Evolutionary conservation across 371 early-diverging fungal species (phyloP).

Genomic region (Mortierella sp.): DNA sequence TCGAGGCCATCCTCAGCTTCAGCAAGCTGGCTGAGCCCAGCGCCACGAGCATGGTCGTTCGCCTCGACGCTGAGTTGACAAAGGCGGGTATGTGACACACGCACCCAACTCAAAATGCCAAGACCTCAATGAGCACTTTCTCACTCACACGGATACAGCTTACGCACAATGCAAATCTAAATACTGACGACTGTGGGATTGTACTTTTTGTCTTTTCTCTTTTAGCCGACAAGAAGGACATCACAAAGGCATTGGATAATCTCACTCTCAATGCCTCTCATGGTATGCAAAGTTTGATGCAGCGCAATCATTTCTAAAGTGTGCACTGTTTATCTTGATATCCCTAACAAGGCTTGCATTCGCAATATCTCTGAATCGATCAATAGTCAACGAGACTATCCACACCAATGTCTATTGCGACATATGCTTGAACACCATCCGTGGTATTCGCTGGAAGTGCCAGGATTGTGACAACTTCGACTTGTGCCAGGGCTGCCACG

Average conservation of each 20-base stretch:
- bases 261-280: neutral
- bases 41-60: conserved; percentile 38
- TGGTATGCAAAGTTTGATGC: neutral
- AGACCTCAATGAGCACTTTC: neutral
- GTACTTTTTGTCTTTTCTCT: neutral
- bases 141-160: neutral
- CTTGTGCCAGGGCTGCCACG: conserved; percentile 65
- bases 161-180: neutral
- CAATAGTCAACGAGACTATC: conserved; percentile 10
- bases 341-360: neutral
- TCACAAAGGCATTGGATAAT: neutral
- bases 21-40: conserved; percentile 31
- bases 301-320: neutral
- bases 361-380: neutral
- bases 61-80: conserved; percentile 43
- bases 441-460: conserved; percentile 65
- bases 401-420: conserved; percentile 61
- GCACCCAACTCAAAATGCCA: conserved; percentile 10
- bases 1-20: conserved; percentile 32
- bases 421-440: conserved; percentile 62
- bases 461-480: conserved; percentile 67
- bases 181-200: neutral
- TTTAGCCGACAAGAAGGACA: conserved; percentile 10
- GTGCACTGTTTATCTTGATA: neutral
- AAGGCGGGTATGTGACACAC: conserved; percentile 20